A percentile compares a stretch with the other conserved stretches of the same genome.
phyloP scores from a whole-genome alignment of 225 moss, liverwort and hornwort genomes.

The Pleurozium schreberi region DNA sequence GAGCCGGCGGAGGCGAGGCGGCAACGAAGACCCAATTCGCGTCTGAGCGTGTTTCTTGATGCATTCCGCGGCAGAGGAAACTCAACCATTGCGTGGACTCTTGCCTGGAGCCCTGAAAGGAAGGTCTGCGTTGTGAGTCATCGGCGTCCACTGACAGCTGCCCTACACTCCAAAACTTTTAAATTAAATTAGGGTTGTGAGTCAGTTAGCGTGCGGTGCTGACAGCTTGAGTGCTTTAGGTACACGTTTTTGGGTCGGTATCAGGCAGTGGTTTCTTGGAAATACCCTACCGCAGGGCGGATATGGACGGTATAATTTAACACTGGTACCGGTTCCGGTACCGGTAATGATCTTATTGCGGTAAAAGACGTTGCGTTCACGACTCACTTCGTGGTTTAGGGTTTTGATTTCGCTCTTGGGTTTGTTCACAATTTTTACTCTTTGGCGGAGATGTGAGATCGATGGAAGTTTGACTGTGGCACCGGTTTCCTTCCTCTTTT shows the following conservation, averaged over 20 bases:
- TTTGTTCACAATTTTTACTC: too few relatives aligned
- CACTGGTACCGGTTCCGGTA: background rate
- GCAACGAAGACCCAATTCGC: background rate
- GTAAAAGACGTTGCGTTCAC: background rate
- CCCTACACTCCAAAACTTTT: background rate
- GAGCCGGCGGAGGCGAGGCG: background rate
- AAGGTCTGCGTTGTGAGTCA: background rate
- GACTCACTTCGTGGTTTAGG: background rate
- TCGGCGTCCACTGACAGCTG: background rate
- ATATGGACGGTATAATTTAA: background rate
- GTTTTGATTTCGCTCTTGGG: background rate
- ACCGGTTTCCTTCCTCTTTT: conserved; percentile 92
- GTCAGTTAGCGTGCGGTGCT: background rate
- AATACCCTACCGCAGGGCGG: too few relatives aligned
- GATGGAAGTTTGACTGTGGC: conserved; percentile 19
- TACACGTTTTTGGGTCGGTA: background rate
- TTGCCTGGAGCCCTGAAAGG: background rate
- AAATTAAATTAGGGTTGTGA: background rate
- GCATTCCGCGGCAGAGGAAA: background rate
- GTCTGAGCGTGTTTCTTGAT: background rate
- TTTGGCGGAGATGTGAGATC: background rate
- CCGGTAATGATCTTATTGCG: background rate
- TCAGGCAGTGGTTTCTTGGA: background rate
- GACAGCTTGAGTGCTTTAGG: background rate
- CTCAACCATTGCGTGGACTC: background rate